A percentile compares a stretch with the other conserved stretches of the same genome.
phyloP scores from a whole-genome alignment of 2,329 filamentous ascomycete species.

The Aureobasidium sp. region DNA sequence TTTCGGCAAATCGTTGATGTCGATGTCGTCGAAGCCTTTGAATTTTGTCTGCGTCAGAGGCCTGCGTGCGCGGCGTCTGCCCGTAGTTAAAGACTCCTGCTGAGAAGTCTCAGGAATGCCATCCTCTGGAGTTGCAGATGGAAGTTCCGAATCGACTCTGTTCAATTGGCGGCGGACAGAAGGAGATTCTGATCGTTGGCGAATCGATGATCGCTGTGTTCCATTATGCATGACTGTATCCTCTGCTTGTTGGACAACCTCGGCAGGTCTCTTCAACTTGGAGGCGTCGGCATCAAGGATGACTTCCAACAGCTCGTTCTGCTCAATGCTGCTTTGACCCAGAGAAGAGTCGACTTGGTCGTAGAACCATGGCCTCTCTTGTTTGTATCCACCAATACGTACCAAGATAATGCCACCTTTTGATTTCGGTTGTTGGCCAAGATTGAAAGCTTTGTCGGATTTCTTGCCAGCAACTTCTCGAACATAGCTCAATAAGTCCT shows the following conservation, averaged over 20 bases:
- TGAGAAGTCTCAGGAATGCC: neutral
- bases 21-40: constrained; percentile 42
- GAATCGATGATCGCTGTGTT: neutral
- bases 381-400: constrained; percentile 52
- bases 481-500: constrained; percentile 73
- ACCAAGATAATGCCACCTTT: constrained; percentile 66
- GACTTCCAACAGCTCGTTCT: constrained; percentile 85
- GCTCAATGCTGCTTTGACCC: constrained; percentile 76
- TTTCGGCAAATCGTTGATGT: constrained; percentile 26
- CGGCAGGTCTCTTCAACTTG: constrained; percentile 60
- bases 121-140: constrained; percentile 1
- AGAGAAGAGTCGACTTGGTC: constrained; percentile 56
- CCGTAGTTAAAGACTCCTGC: neutral
- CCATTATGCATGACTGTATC: neutral
- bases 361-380: constrained; percentile 23
- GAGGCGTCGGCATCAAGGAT: constrained; percentile 75
- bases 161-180: neutral
- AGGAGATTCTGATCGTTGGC: neutral
- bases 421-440: constrained; percentile 23
- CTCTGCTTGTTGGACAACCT: constrained; percentile 19
- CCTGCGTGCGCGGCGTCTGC: constrained; percentile 2
- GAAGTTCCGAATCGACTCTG: neutral
- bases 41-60: constrained; percentile 46
- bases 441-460: constrained; percentile 34
- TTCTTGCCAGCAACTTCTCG: constrained; percentile 69